Conservation (phyloP, 257 asterid genomes). For the Ilex aquifolium region DNA sequence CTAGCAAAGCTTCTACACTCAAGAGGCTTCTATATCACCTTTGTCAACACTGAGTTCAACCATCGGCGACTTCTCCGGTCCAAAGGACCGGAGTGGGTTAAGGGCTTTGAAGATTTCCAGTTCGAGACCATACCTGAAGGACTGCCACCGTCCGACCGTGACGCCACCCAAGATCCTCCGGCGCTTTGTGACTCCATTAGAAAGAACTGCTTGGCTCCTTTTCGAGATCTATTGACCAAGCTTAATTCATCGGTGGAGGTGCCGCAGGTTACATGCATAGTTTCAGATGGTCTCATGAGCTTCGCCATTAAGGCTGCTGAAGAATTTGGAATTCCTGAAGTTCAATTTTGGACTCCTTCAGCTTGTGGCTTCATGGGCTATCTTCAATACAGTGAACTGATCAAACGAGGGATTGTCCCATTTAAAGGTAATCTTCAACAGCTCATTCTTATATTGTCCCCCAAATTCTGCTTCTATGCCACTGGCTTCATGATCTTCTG, state of each 20-base stretch:
- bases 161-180: conserved; percentile 36
- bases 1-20: conserved; percentile 41
- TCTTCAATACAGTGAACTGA: conserved; percentile 28
- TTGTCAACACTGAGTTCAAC: conserved; percentile 48
- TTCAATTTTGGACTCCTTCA: conserved; percentile 54
- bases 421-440: conserved; percentile 31
- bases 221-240: conserved; percentile 29
- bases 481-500: too few relatives aligned
- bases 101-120: conserved; percentile 36
- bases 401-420: conserved; percentile 35
- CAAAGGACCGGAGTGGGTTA: conserved; percentile 34
- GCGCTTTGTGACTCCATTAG: conserved; percentile 23
- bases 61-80: conserved; percentile 41
- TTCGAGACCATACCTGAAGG: conserved; percentile 53
- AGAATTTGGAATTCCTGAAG: conserved; percentile 40
- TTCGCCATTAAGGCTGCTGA: conserved; percentile 39
- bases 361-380: conserved; percentile 39
- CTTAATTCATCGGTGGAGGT: conserved; percentile 14
- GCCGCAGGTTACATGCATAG: conserved; percentile 37
- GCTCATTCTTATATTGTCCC: too few relatives aligned
- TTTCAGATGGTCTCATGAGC: conserved; percentile 45
- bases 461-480: too few relatives aligned
- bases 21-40: conserved; percentile 38
- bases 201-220: conserved; percentile 32
- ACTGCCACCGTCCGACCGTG: conserved; percentile 29